Evolutionary conservation across 1,284 basidiomycete species (phyloP), one percentile per base, ranked within the genome.

Genomic region (Leccinum angustisporum): DNA sequence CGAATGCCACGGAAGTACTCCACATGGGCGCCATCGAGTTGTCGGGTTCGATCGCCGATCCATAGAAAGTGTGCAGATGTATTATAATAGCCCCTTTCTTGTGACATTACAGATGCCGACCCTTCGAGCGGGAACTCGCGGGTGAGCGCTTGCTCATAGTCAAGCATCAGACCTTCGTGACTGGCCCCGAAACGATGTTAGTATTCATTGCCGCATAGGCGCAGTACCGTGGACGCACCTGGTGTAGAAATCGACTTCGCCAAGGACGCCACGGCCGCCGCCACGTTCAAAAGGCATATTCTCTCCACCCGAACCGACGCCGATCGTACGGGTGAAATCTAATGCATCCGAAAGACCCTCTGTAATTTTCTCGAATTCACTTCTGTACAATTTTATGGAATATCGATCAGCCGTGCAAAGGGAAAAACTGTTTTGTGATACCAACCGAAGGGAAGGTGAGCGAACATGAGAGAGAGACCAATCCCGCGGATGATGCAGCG

Each of bases 1-100:
- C 93, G 85, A 62, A 99, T 94, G 4, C 96, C 95, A 55, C 94
- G 81, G 77, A 97, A 96, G 76, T 96, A 97, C 78, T 98, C 97
- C 34, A 98, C 88, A 72, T 99, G 97, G 1, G 96, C 97, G 16
- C 95, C 95, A 63, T 89, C 86, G 3, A 98, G 78, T 76, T 97
- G 94, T 52, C 97, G 81, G n/a, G 97, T 99, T 56, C 97, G 86
- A 77, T 99, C 97, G 0, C 97, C 97, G 59, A 99, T 92, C 97
- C 97, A 99, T 62, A 98, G 78, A 76, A 97, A 97, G 75, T 97
- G 96, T 5, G 94, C 92, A 6, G 94, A 94, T 8, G 92, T 90
- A 70, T 94, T 94, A 77, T 94, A 95, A 71, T 82, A 81, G n/a
- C 80, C 82, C 54, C 76, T 78, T n/a, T 70, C 67, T 40, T 67